Percentiles rank a stretch among this genome's conserved stretches.
phyloP scores from a whole-genome alignment of 176 grass and related monocot genomes.

The Hordeum vulgare region MorexV3_pseudomolecules_assembly NC_058522.1:434813949-434814448 shows the following conservation, averaged over 20 bases:
- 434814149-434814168: not conserved
- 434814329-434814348: not conserved
- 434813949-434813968: too few species aligned
- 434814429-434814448: constrained; percentile 38
- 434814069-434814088: too few species aligned
- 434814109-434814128: too few species aligned
- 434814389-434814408: constrained; percentile 30
- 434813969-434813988: too few species aligned
- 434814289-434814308: not conserved
- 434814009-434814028: too few species aligned
- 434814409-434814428: constrained; percentile 15
- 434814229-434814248: not conserved
- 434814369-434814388: not conserved
- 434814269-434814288: not conserved
- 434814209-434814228: not conserved
- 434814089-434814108: too few species aligned
- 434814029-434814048: too few species aligned
- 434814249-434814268: not conserved
- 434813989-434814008: too few species aligned
- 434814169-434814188: not conserved
- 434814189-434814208: not conserved
- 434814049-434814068: too few species aligned
- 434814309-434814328: not conserved
- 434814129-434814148: too few species aligned
- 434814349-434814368: not conserved